Evolutionary conservation across 2,329 filamentous ascomycete species (phyloP).

Genomic region (Tolypocladium ovalisporum): DNA sequence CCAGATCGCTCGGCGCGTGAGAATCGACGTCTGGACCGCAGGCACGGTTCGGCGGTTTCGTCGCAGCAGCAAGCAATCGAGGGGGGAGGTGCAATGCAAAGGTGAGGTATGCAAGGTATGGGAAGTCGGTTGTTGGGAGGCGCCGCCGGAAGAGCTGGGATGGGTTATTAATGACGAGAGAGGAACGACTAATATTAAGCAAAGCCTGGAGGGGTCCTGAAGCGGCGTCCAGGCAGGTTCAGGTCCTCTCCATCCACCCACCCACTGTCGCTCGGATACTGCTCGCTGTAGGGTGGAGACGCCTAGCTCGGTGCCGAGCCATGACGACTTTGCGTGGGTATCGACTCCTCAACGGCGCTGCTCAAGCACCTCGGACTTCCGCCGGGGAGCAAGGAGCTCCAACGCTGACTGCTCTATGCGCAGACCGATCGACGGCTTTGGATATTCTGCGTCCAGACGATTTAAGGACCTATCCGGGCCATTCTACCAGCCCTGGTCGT

Average conservation of each 20-base stretch:
- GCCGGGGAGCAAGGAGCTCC: background rate
- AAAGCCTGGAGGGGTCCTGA: background rate
- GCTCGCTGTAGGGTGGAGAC: background rate
- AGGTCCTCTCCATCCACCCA: background rate
- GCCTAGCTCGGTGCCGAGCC: background rate
- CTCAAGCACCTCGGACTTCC: background rate
- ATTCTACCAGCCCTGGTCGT: background rate
- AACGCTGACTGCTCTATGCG: background rate
- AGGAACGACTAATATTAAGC: background rate
- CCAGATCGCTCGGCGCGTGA: conserved; percentile 4
- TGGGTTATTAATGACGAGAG: conserved; percentile 7
- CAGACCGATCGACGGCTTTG: background rate
- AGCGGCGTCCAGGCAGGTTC: background rate
- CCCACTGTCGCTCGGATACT: background rate
- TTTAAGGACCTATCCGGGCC: background rate
- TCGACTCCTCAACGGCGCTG: background rate
- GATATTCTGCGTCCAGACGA: background rate
- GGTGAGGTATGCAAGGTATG: background rate
- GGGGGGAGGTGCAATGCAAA: background rate
- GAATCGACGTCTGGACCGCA: background rate
- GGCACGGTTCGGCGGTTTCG: background rate
- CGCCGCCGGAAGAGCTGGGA: conserved; percentile 7
- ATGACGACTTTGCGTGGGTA: background rate
- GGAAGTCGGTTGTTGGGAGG: background rate
- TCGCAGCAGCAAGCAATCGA: background rate